A percentile compares a stretch with the other conserved stretches of the same genome.
These are phyloP conservation scores for Candida sphagnicola DNA, from an alignment of 805 yeast genomes.

Conservation along the genomic window DNA sequence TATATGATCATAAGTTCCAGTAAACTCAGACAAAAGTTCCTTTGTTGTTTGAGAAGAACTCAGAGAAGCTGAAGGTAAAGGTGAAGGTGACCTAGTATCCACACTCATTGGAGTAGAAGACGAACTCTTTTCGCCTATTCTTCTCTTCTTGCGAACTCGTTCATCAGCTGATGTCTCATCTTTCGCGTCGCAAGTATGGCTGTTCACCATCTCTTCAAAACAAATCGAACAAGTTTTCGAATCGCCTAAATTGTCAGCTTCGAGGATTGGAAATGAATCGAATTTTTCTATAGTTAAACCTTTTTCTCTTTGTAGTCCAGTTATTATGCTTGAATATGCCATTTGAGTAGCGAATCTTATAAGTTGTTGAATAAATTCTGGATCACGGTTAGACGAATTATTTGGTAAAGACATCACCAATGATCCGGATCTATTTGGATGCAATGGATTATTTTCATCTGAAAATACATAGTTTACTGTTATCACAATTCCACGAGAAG, in stretches of 20 bases:
- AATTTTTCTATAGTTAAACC: conserved; percentile 55
- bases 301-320: conserved; percentile 42
- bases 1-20: conserved; percentile 41
- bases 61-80: conserved; percentile 3
- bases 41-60: conserved; percentile 18
- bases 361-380: conserved; percentile 55
- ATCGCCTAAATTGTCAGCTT: conserved; percentile 4
- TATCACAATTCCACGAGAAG: conserved; percentile 31
- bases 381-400: conserved; percentile 54
- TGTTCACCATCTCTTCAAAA: conserved; percentile 42
- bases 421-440: conserved; percentile 50
- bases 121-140: conserved; percentile 13
- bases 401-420: conserved; percentile 66
- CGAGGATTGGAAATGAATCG: conserved; percentile 40
- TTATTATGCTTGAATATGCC: conserved; percentile 60
- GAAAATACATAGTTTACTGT: conserved; percentile 43
- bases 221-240: conserved; percentile 56
- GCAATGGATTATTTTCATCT: conserved; percentile 34
- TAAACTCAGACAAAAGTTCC: conserved; percentile 16
- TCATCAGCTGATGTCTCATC: conserved; percentile 11
- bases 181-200: conserved; percentile 7
- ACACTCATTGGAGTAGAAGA: conserved; percentile 3
- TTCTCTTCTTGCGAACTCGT: conserved; percentile 17
- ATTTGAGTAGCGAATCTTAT: conserved; percentile 66
- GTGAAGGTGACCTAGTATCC: background rate